These are phyloP conservation scores for Rhizopus microsporus DNA, from an alignment of 371 early-diverging fungal genomes.

Conservation along the genomic window DNA sequence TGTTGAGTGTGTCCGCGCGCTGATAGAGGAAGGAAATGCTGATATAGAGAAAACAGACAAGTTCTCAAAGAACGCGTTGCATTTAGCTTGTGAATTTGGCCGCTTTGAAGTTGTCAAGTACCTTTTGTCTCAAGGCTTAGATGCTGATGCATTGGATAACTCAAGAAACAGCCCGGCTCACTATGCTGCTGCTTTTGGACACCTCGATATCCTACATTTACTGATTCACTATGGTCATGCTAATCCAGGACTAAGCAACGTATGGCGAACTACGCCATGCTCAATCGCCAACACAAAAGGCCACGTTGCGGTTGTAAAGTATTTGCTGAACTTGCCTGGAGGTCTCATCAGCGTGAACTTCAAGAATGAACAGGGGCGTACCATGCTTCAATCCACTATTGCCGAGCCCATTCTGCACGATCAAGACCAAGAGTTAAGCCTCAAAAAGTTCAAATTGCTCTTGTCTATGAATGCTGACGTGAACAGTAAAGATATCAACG, in stretches of 20 bases:
- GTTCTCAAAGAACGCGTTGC: conserved; percentile 51
- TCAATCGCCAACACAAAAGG: conserved; percentile 64
- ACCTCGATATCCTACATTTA: conserved; percentile 40
- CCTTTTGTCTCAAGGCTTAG: conserved; percentile 47
- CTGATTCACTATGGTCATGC: conserved; percentile 49
- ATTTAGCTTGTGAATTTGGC: conserved; percentile 54
- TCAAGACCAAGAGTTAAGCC: conserved; percentile 37
- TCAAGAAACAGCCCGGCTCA: conserved; percentile 55
- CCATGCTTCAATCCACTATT: conserved; percentile 52
- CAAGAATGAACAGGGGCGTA: conserved; percentile 48
- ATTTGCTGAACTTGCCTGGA: conserved; percentile 41
- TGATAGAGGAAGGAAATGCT: conserved; percentile 51
- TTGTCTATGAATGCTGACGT: conserved; percentile 45
- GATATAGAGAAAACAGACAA: conserved; percentile 48
- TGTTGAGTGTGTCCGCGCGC: conserved; percentile 42
- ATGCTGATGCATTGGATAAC: conserved; percentile 51
- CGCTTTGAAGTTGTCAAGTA: conserved; percentile 41
- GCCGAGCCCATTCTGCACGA: conserved; percentile 14
- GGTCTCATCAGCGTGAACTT: conserved; percentile 47
- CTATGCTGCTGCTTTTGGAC: conserved; percentile 63
- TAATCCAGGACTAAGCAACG: conserved; percentile 44
- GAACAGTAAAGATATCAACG: conserved; percentile 26
- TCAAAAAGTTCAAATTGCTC: conserved; percentile 38
- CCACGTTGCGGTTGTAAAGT: conserved; percentile 47
- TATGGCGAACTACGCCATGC: conserved; percentile 62